These are phyloP conservation scores for Aurinia saxatilis DNA, from an alignment of 345 rosid species.

Conservation along the genomic window DNA sequence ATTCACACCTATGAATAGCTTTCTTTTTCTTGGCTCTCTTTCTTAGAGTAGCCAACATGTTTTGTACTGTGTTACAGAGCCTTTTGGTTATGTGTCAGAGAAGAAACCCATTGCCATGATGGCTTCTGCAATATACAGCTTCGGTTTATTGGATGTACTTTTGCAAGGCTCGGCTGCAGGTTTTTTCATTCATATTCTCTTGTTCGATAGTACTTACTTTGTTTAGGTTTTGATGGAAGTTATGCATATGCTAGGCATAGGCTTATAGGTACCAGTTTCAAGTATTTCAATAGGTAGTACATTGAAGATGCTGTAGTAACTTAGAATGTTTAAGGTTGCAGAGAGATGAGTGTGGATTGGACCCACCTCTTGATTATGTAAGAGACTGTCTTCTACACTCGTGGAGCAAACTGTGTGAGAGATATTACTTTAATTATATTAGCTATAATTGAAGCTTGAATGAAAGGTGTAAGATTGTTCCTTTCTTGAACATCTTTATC, in stretches of 20 bases:
- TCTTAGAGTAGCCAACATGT: slow-evolving; percentile 14
- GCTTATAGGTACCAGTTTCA: background rate
- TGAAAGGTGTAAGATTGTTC: slow-evolving; percentile 11
- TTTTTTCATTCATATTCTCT: slow-evolving; percentile 1
- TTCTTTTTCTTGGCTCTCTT: slow-evolving; percentile 7
- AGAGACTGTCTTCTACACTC: slow-evolving; percentile 21
- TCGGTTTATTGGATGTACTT: background rate
- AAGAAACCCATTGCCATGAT: background rate
- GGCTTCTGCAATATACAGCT: background rate
- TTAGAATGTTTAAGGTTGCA: slow-evolving; percentile 28
- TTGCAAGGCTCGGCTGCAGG: background rate
- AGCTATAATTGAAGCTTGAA: slow-evolving; percentile 21
- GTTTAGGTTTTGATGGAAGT: background rate
- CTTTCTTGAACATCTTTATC: slow-evolving; percentile 29
- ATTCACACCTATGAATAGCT: slow-evolving; percentile 1
- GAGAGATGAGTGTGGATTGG: slow-evolving; percentile 16
- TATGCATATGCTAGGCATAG: background rate
- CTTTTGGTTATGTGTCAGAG: background rate
- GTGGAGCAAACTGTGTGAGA: slow-evolving; percentile 16
- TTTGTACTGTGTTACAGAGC: slow-evolving; percentile 20
- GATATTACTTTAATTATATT: background rate
- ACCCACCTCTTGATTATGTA: slow-evolving; percentile 21
- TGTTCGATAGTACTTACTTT: slow-evolving; percentile 1
- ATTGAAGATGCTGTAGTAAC: background rate
- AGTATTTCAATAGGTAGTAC: background rate